Conservation (phyloP, 306 rosid genomes). For the Pueraria montana region DNA sequence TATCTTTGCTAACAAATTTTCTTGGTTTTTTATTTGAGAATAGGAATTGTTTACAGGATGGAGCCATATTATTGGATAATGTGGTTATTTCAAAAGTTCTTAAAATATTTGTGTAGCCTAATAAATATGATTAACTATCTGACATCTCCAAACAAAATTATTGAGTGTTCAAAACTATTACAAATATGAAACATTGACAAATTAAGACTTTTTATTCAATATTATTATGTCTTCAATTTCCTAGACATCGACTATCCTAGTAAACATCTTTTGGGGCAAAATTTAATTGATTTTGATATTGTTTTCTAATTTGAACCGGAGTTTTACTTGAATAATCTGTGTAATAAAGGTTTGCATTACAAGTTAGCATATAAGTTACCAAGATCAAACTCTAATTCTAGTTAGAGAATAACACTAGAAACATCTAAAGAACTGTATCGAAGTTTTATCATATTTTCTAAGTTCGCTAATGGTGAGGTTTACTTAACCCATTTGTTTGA, state of each 20-base stretch:
- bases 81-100: not conserved
- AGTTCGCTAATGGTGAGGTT: too few relatives aligned
- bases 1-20: not conserved
- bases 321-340: too few relatives aligned
- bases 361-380: not conserved
- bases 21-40: not conserved
- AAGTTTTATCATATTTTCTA: not conserved
- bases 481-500: conserved; percentile 14
- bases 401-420: not conserved
- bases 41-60: not conserved
- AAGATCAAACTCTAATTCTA: not conserved
- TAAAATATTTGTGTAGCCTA: not conserved
- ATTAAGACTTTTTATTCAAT: not conserved
- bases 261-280: not conserved
- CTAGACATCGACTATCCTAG: not conserved
- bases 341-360: not conserved
- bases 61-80: not conserved
- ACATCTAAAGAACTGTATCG: not conserved
- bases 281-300: not conserved
- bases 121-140: not conserved
- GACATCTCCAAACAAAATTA: not conserved
- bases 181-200: not conserved
- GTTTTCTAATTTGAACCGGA: not conserved
- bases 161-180: not conserved
- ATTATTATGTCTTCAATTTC: not conserved